These are phyloP conservation scores for Stenogyne calaminthoides DNA, from an alignment of 305 asterid genomes.

Conservation along the genomic window DNA sequence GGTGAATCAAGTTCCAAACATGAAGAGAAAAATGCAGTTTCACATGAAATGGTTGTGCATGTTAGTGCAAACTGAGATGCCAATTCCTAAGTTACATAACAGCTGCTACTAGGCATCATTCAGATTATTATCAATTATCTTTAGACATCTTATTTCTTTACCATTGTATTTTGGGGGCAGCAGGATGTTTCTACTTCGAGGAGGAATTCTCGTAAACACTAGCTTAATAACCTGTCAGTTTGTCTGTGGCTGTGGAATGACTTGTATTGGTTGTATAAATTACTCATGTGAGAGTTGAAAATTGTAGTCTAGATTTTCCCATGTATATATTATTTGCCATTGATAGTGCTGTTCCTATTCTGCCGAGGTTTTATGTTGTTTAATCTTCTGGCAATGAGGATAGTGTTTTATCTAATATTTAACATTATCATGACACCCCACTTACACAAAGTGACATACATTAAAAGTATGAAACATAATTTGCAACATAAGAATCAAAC, in stretches of 20 bases:
- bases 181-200: neutral
- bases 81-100: neutral
- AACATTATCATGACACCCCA: neutral
- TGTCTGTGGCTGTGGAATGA: conserved; percentile 34
- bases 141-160: neutral
- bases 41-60: conserved; percentile 55
- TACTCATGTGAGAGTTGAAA: conserved; percentile 22
- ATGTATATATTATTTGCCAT: conserved; percentile 26
- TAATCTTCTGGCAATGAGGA: neutral
- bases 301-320: conserved; percentile 31
- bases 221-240: conserved; percentile 36
- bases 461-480: neutral
- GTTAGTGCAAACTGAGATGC: conserved; percentile 55
- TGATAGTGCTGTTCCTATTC: neutral
- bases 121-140: conserved; percentile 17
- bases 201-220: conserved; percentile 19
- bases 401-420: neutral
- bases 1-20: conserved; percentile 56
- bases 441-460: too few relatives aligned
- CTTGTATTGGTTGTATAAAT: conserved; percentile 37
- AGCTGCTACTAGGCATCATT: conserved; percentile 1
- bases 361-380: neutral
- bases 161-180: conserved; percentile 14
- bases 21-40: conserved; percentile 51
- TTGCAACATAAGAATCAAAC: neutral